phyloP scores from a whole-genome alignment of 2,329 filamentous ascomycete species.

The Phialemoniopsis sp. region DNA sequence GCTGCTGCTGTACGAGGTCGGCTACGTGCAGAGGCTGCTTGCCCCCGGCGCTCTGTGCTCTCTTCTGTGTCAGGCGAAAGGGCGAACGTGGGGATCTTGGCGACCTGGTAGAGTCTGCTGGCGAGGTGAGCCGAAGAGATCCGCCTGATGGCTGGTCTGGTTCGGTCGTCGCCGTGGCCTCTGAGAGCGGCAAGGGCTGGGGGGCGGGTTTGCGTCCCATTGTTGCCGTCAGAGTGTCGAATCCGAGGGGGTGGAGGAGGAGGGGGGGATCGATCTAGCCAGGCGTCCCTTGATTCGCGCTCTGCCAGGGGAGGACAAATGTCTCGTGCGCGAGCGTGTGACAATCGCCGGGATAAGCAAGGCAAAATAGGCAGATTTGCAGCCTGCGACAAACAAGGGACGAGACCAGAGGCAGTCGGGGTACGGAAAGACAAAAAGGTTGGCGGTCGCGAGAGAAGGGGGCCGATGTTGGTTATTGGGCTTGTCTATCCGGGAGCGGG shows the following conservation, averaged over 20 bases:
- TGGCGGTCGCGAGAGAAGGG: conserved; percentile 1
- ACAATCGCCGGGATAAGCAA: conserved; percentile 25
- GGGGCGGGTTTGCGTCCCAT: conserved; percentile 58
- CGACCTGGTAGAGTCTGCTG: conserved; percentile 34
- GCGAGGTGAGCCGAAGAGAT: conserved; percentile 24
- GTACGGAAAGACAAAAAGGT: neutral
- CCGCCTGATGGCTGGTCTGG: conserved; percentile 24
- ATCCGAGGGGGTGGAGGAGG: no score
- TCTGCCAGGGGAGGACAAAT: conserved; percentile 24
- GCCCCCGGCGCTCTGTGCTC: conserved; percentile 11
- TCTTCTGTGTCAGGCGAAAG: conserved; percentile 37
- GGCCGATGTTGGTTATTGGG: neutral
- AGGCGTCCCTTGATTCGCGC: conserved; percentile 23
- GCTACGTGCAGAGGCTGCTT: conserved; percentile 22
- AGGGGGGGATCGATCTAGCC: conserved; percentile 8
- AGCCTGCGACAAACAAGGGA: conserved; percentile 25
- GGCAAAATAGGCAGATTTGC: conserved; percentile 25
- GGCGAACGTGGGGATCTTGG: conserved; percentile 39
- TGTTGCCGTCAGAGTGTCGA: conserved; percentile 9
- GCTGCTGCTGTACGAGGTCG: conserved; percentile 21
- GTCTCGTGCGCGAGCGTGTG: conserved; percentile 28
- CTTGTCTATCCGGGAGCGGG: neutral
- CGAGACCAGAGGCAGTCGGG: conserved; percentile 7
- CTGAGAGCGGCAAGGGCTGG: conserved; percentile 51
- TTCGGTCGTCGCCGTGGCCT: conserved; percentile 26